Base-by-base conservation (phyloP, 2,329 filamentous ascomycete genomes). In the Colletotrichum sp. region DNA sequence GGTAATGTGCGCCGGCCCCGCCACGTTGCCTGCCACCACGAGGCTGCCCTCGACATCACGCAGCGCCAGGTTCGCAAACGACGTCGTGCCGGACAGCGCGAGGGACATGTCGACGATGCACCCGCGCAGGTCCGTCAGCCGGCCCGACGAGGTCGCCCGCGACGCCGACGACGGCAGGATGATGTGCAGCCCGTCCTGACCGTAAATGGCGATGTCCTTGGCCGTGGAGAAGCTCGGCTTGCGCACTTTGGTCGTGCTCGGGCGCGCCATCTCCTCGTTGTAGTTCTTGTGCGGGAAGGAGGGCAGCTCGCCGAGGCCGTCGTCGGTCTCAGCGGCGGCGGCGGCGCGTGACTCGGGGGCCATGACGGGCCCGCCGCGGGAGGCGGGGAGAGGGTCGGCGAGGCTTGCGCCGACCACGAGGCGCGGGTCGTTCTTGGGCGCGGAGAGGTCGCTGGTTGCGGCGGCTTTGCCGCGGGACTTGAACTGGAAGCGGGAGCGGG, bases 401-500 rank as follows among this genome's bases (percentile, higher is more conserved):
- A 67, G 70, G 34, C 69, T 61, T 24, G 48, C 58, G 68, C 66
- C 69, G n/a, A 71, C 66, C 24, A 84, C 81, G 18, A 87, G 79
- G 5, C 88, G 84, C 5, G 87, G 83, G 77, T 89, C 87, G 73
- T 85, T 85, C 77, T 86, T 83, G 12, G 83, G 78, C 2, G 82
- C 80, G n/a, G 85, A 83, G 85, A 88, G 77, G 52, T 32, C 80
- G 78, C 55, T 80, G 68, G 79, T 70, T 1, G 69, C 24, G 1
- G 71, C 55, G 28, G 63, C 63, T 26, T 72, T 78, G 67, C 76
- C 81, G 78, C 79, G 80, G 6, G 78, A 78, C 74, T 87, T 97
- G 88, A 98, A 98, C 69, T 94, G 91, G 85, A 98, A 98, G 76
- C 95, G 95, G 13, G 92, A 91, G 78, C 93, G 94, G 9, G 96